Conservation (phyloP, 164 flowering plant genomes). For the Tetrastigma voinierianum region DNA sequence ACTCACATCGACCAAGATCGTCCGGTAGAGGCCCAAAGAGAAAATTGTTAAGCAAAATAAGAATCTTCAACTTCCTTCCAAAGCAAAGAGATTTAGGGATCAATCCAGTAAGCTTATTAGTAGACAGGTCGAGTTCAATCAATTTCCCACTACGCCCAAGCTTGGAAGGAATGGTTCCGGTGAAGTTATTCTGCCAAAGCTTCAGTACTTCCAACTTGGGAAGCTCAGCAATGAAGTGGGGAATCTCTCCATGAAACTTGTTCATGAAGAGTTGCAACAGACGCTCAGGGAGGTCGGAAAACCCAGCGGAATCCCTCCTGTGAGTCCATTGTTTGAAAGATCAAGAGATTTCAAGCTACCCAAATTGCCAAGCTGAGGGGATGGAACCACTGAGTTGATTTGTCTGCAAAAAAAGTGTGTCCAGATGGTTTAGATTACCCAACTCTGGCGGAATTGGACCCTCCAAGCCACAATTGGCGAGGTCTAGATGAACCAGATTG, state of each 20-base stretch:
- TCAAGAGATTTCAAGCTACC: constrained; percentile 53
- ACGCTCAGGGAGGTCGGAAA: constrained; percentile 37
- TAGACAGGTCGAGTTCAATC: constrained; percentile 51
- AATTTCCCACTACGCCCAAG: constrained; percentile 34
- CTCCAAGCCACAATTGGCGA: constrained; percentile 49
- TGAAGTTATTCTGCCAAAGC: constrained; percentile 70
- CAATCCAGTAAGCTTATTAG: constrained; percentile 60
- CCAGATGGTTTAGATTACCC: constrained; percentile 47
- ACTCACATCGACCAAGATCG: constrained; percentile 48
- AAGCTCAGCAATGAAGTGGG: constrained; percentile 44
- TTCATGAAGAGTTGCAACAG: constrained; percentile 43
- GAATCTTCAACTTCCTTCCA: constrained; percentile 40
- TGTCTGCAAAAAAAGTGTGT: constrained; percentile 56
- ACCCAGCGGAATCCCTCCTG: constrained; percentile 60
- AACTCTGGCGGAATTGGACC: constrained; percentile 60
- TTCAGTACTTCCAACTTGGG: constrained; percentile 55
- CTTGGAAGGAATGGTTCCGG: constrained; percentile 38
- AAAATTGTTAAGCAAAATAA: constrained; percentile 57
- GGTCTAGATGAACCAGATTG: constrained; percentile 48
- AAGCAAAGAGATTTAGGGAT: constrained; percentile 48
- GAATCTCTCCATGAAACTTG: constrained; percentile 57
- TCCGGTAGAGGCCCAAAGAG: constrained; percentile 60
- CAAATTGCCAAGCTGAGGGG: constrained; percentile 48
- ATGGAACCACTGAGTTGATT: constrained; percentile 55
- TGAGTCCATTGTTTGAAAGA: constrained; percentile 57